Percentiles rank a stretch among this genome's conserved stretches.
Evolutionary conservation across 148 eudicot species (phyloP).

Genomic region (Camellia lanceoleosa): DNA sequence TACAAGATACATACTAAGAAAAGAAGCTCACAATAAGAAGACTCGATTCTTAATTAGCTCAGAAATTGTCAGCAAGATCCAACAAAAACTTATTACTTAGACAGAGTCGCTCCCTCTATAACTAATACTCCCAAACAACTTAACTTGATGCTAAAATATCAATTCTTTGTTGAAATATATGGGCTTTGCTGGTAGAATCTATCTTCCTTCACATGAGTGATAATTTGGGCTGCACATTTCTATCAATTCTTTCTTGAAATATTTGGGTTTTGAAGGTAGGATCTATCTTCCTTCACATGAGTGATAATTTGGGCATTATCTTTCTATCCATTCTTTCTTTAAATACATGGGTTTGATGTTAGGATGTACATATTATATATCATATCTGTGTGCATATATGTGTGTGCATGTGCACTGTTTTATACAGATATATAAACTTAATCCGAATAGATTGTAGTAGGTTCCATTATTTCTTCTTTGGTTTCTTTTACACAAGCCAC

Average conservation of each 20-base stretch:
- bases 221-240: not conserved
- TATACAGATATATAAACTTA: too few species aligned
- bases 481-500: not conserved
- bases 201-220: not conserved
- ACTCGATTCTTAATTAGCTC: too few species aligned
- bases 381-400: not conserved
- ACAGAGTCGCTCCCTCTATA: too few species aligned
- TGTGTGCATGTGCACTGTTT: too few species aligned
- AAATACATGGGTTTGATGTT: not conserved
- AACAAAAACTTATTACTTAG: too few species aligned
- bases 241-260: not conserved
- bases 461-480: not conserved
- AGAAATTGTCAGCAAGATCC: too few species aligned
- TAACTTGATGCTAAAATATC: not conserved
- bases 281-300: not conserved
- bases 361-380: not conserved
- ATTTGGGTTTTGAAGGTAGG: not conserved
- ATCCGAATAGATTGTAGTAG: not conserved
- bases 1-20: too few species aligned
- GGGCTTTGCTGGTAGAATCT: not conserved
- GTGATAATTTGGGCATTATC: not conserved
- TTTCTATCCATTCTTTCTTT: not conserved
- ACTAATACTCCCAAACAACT: too few species aligned
- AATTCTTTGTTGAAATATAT: not conserved
- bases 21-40: too few species aligned